A percentile compares a stretch with the other conserved stretches of the same genome.
phyloP scores from a whole-genome alignment of 805 yeast genomes.

The Huiozyma sinensis region DNA sequence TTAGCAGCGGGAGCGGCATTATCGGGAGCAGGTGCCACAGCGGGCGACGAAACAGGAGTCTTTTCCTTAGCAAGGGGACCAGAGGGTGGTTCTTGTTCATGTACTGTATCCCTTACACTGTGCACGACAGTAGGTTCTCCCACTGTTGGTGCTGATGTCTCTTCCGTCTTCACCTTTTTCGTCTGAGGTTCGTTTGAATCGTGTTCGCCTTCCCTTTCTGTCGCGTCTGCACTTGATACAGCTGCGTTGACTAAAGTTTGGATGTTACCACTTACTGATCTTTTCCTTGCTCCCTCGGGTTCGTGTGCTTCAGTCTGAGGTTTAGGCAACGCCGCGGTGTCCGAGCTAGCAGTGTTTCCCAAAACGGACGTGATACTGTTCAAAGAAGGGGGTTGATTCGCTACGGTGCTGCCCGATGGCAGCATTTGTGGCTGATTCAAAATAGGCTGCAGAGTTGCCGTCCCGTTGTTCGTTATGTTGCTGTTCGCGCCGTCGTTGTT shows the following conservation, averaged over 20 bases:
- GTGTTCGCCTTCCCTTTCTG: conserved; percentile 9
- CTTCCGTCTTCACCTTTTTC: neutral
- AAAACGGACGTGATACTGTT: no score
- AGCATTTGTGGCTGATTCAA: neutral
- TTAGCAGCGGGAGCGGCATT: conserved; percentile 6
- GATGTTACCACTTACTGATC: conserved; percentile 22
- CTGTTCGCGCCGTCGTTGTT: no score
- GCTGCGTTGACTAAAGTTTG: conserved; percentile 25
- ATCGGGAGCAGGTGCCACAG: neutral
- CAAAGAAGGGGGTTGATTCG: neutral
- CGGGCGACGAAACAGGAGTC: neutral
- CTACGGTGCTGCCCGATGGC: neutral
- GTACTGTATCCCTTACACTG: neutral
- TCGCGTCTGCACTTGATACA: conserved; percentile 3
- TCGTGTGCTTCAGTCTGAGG: conserved; percentile 11
- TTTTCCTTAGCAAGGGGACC: no score
- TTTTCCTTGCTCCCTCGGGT: conserved; percentile 7
- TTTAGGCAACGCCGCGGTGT: neutral
- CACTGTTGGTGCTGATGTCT: neutral
- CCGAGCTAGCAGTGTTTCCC: neutral
- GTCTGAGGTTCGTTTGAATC: conserved; percentile 9
- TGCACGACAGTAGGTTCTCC: neutral
- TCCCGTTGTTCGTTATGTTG: no score
- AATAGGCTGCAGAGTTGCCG: neutral
- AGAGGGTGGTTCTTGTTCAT: neutral